Percentiles rank a stretch among this genome's conserved stretches.
These are phyloP conservation scores for Erythrophleum fordii DNA, from an alignment of 306 rosid genomes.

Conservation along the genomic window DNA sequence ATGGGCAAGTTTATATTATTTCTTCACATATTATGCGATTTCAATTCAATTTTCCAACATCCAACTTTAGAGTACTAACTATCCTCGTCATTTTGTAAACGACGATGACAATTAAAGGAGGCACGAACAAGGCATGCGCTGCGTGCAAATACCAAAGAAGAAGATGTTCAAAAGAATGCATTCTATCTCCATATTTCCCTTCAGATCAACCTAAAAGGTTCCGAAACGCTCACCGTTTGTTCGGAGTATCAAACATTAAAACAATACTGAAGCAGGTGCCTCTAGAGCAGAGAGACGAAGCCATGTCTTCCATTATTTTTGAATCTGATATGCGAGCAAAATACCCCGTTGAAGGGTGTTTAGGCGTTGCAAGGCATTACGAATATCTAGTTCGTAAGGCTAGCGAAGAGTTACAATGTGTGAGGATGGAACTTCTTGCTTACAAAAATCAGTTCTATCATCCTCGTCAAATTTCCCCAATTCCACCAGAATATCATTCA, in stretches of 20 bases:
- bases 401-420: conserved; percentile 10
- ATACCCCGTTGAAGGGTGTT: conserved; percentile 48
- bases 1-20: too few species aligned
- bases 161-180: conserved; percentile 53
- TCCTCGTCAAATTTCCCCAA: not conserved
- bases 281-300: conserved; percentile 28
- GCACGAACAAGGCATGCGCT: conserved; percentile 69
- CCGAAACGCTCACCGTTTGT: conserved; percentile 58
- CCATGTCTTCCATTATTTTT: conserved; percentile 60
- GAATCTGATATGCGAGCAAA: conserved; percentile 52
- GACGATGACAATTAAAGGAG: conserved; percentile 52
- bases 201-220: conserved; percentile 53
- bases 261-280: conserved; percentile 35
- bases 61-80: too few species aligned
- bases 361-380: conserved; percentile 29
- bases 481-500: too few species aligned
- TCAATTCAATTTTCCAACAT: too few species aligned
- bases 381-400: not conserved
- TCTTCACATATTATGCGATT: too few species aligned
- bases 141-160: conserved; percentile 66
- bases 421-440: not conserved
- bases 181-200: conserved; percentile 58
- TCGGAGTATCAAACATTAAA: conserved; percentile 55
- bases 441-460: conserved; percentile 14
- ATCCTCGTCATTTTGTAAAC: too few species aligned